These are phyloP conservation scores for Amorphotheca resinae DNA, from an alignment of 495 filamentous ascomycete genomes.

Conservation along the genomic window DNA sequence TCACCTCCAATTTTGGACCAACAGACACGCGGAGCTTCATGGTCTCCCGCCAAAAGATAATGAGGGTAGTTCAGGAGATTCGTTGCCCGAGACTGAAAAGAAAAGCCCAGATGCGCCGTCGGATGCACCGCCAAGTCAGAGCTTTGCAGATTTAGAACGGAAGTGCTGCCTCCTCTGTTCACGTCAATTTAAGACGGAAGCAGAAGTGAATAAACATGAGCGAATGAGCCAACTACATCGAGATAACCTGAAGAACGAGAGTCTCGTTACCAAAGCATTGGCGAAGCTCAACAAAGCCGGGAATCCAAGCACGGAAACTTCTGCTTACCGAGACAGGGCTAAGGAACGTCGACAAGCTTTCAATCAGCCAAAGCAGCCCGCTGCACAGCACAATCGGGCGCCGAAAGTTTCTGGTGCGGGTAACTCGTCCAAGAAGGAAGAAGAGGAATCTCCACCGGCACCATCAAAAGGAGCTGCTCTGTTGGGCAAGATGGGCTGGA, in stretches of 20 bases:
- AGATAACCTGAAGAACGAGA: constrained; percentile 51
- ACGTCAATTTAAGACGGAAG: constrained; percentile 55
- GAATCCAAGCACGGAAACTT: constrained; percentile 22
- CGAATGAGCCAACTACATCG: constrained; percentile 62
- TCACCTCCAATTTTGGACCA: constrained; percentile 80
- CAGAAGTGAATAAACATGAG: constrained; percentile 65
- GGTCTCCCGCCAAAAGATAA: constrained; percentile 29
- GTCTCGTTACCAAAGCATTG: constrained; percentile 44
- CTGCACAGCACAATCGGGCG: constrained; percentile 30
- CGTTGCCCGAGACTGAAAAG: constrained; percentile 17
- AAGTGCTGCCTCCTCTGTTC: constrained; percentile 71
- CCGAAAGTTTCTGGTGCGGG: constrained; percentile 4
- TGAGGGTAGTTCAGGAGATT: constrained; percentile 11
- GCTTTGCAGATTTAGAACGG: constrained; percentile 57
- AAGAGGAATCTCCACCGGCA: constrained; percentile 19
- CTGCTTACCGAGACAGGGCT: constrained; percentile 69
- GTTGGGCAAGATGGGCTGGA: constrained; percentile 88
- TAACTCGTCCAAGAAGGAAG: constrained; percentile 10
- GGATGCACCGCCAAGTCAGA: constrained; percentile 31
- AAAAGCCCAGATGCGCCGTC: neutral
- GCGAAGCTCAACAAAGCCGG: constrained; percentile 44
- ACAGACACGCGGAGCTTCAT: constrained; percentile 76
- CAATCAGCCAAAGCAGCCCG: constrained; percentile 47
- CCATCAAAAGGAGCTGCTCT: constrained; percentile 77
- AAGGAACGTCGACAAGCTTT: constrained; percentile 68